Base-by-base conservation (phyloP, 2,329 filamentous ascomycete genomes). In the Anthostomella pinea region DNA sequence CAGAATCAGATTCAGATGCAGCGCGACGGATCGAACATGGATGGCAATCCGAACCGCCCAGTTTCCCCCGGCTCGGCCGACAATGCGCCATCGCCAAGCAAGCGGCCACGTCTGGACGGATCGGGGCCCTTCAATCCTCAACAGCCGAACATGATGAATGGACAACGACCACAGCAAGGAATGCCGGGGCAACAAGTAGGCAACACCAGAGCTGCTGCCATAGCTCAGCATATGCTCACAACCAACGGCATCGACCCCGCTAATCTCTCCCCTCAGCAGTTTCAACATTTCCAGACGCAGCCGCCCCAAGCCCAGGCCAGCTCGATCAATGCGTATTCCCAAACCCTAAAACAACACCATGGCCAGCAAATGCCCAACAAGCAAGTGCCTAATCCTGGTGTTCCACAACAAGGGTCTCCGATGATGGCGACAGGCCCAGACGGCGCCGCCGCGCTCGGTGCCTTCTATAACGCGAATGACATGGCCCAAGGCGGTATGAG, bases 11-110 rank as follows among this genome's bases (percentile, higher is more conserved):
- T 95, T 39, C 81, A 86, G 59, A 94, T 95, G 86, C 86, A 91
- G 60, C 77, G 88, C 42, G 88, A 95, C 54, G 85, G 87, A 35
- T 91, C 87, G 11, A 82, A 84, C 45, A 88, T 93, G 77, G 88
- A 95, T 53, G 84, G 85, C 63, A 87, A 84, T 64, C 85, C 85
- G 42, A 81, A 83, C 46, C 80, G 89, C 41, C 83, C 88, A 18
- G 81, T 83, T 39, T 95, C 91, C 21, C 91, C 91, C 6, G 81
- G 82, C 33, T 83, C 84, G 23, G 83, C 81, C 36, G 90, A 96
- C 35, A 93, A 93, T 56, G 89, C 87, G 17, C 88, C 89, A 4
- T 97, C 91, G 20, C 91, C 91, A 2, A 91, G 86, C 46, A 97
- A 97, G 70, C 79, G 90, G 56, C 87, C 83, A 39, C 85, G 90